Evolutionary conservation across 2,329 filamentous ascomycete species (phyloP), one percentile per base, ranked within the genome.

Genomic region (Zalaria obscura): DNA sequence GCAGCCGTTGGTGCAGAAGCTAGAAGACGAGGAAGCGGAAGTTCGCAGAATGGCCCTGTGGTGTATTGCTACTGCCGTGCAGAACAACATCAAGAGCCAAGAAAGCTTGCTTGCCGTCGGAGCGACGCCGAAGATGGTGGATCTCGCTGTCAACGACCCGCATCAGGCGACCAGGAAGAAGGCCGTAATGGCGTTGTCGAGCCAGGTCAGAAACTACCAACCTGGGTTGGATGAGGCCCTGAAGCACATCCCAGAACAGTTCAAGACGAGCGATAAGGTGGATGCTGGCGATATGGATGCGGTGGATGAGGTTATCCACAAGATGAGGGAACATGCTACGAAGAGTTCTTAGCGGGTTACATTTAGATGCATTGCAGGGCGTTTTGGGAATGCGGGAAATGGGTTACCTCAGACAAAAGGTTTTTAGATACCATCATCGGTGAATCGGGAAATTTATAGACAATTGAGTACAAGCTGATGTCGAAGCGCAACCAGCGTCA

Each of bases 41-140:
- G 68, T 94, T 55, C 72, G 88, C 48, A 77, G 71, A 53, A 87
- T 86, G 75, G 88, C 89, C 3, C 87, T 87, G n/a, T 94, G 86
- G 84, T 95, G 87, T 65, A 68, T 91, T 44, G 86, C 85, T 39
- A 95, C 88, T 4, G 89, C 91, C 6, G 91, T 98, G 45, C 88
- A 96, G 70, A 98, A 98, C 67, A 96, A 98, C 62, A 72, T 75
- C 51, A 81, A 80, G 58, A 79, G 76, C 39, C 91, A 98, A 65
- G 84, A 91, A 65, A 76, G 75, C 55, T 60, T 78, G 18, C 57
- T 78, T 10, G 65, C 68, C 5, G 52, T 72, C 27, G 83, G 82
- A 28, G 85, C 80, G 3, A 67, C 95, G 27, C 74, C 80, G 32
- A 72, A 64, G 28, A 71, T 98, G 25, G 77, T 86, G 5, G 67